Percentiles rank a stretch among this genome's conserved stretches.
phyloP scores from a whole-genome alignment of 2,329 filamentous ascomycete genomes.

The Penicillium glabrum region DNA sequence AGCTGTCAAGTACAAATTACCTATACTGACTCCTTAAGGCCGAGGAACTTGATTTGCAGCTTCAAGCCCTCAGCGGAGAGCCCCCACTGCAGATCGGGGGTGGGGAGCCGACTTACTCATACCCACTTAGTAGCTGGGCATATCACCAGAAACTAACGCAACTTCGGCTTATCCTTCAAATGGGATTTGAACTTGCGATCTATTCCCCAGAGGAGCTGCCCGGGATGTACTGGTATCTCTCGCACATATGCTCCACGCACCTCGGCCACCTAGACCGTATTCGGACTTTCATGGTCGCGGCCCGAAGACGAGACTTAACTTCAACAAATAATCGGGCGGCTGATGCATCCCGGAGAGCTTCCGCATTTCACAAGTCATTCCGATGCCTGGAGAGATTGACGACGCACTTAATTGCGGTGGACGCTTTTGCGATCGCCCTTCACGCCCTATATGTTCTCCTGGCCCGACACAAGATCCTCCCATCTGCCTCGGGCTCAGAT shows the following conservation, averaged over 20 bases:
- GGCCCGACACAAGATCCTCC: constrained; percentile 53
- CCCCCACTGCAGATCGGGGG: constrained; percentile 55
- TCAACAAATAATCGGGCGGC: constrained; percentile 2
- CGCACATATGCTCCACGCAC: constrained; percentile 68
- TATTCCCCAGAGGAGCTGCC: constrained; percentile 83
- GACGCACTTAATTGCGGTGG: constrained; percentile 64
- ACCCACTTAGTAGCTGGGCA: constrained; percentile 82
- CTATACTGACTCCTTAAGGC: constrained; percentile 31
- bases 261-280: constrained; percentile 72
- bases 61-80: constrained; percentile 64
- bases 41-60: constrained; percentile 70
- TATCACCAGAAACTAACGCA: constrained; percentile 87
- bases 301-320: constrained; percentile 27
- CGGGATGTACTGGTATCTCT: constrained; percentile 89
- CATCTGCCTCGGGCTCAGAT: constrained; percentile 47
- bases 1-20: not conserved
- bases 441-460: constrained; percentile 66
- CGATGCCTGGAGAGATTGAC: constrained; percentile 61
- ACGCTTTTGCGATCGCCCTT: constrained; percentile 53
- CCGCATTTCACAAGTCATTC: constrained; percentile 39
- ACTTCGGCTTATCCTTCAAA: constrained; percentile 82
- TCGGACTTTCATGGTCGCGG: constrained; percentile 58
- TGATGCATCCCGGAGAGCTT: constrained; percentile 26
- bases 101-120: constrained; percentile 61
- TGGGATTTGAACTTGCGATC: constrained; percentile 90